phyloP scores from a whole-genome alignment of 495 filamentous ascomycete species.

The Cercophora sp. region DNA sequence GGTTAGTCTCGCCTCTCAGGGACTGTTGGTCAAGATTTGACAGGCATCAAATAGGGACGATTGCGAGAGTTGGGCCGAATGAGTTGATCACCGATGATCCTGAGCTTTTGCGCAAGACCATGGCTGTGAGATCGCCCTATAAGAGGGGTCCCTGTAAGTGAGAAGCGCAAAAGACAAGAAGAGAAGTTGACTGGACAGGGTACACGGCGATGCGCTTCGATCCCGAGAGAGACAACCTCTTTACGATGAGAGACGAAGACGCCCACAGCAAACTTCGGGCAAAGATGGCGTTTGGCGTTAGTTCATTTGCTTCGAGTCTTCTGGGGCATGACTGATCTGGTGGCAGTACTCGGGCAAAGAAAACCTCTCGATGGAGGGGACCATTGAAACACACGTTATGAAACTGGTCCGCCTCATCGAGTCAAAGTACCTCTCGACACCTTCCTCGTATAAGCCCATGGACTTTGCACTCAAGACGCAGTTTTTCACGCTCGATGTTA shows the following conservation, averaged over 20 bases:
- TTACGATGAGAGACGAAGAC: constrained; percentile 23
- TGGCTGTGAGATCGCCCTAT: constrained; percentile 1
- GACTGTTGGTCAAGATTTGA: too few relatives aligned
- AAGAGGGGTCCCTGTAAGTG: constrained; percentile 1
- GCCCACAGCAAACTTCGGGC: constrained; percentile 28
- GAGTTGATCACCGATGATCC: constrained; percentile 35
- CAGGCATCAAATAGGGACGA: constrained; percentile 13
- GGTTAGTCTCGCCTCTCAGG: constrained; percentile 21
- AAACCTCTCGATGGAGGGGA: constrained; percentile 40
- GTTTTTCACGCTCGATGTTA: constrained; percentile 59
- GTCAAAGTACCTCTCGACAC: constrained; percentile 46
- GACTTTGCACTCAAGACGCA: constrained; percentile 48
- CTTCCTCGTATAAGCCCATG: constrained; percentile 39
- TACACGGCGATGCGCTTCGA: constrained; percentile 42
- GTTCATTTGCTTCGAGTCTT: background rate
- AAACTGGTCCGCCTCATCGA: constrained; percentile 35
- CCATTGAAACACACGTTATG: constrained; percentile 42
- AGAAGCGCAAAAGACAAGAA: too few relatives aligned
- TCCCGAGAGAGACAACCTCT: constrained; percentile 38
- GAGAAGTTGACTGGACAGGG: constrained; percentile 20
- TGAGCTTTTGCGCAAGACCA: constrained; percentile 28
- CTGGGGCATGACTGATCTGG: too few relatives aligned
- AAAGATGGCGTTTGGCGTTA: constrained; percentile 24
- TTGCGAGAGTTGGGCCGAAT: constrained; percentile 24
- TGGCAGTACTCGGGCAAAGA: constrained; percentile 31